These are phyloP conservation scores for Blastocystis sp. DNA, from an alignment of 352 stramenopile genomes.

Conservation along the genomic window DNA sequence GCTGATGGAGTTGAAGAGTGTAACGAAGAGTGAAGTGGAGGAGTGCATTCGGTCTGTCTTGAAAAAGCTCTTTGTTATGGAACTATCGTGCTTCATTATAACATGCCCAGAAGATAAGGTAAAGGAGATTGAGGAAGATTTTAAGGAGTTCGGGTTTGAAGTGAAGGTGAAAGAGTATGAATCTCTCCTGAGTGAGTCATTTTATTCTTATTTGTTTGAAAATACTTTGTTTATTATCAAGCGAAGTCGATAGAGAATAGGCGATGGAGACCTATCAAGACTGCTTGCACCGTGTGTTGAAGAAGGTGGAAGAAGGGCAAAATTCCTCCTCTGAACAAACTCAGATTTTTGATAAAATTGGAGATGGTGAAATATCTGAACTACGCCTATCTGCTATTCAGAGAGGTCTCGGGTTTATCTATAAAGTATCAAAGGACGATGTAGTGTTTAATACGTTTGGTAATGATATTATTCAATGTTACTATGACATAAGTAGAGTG, in stretches of 20 bases:
- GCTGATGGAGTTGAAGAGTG: background rate
- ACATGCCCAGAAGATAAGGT: slow-evolving; percentile 31
- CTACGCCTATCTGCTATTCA: background rate
- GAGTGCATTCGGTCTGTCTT: slow-evolving; percentile 2
- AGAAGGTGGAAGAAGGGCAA: background rate
- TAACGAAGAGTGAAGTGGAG: background rate
- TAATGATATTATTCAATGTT: slow-evolving; percentile 64
- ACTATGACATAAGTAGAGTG: slow-evolving; percentile 63
- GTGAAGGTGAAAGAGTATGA: background rate
- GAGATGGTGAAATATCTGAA: background rate
- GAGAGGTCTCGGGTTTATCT: slow-evolving; percentile 47
- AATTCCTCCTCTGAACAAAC: no score
- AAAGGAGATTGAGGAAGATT: background rate
- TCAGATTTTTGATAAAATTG: background rate
- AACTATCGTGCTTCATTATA: background rate
- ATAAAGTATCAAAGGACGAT: slow-evolving; percentile 25
- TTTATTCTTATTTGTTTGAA: background rate
- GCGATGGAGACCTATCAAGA: background rate
- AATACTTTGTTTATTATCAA: background rate
- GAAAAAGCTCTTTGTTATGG: background rate
- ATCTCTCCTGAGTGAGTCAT: background rate
- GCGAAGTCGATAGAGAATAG: background rate
- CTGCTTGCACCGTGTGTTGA: background rate
- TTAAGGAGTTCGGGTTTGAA: slow-evolving; percentile 6
- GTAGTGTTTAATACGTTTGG: slow-evolving; percentile 61